Conservation (phyloP, 2,329 filamentous ascomycete genomes). For the Alternaria metachromatica region DNA sequence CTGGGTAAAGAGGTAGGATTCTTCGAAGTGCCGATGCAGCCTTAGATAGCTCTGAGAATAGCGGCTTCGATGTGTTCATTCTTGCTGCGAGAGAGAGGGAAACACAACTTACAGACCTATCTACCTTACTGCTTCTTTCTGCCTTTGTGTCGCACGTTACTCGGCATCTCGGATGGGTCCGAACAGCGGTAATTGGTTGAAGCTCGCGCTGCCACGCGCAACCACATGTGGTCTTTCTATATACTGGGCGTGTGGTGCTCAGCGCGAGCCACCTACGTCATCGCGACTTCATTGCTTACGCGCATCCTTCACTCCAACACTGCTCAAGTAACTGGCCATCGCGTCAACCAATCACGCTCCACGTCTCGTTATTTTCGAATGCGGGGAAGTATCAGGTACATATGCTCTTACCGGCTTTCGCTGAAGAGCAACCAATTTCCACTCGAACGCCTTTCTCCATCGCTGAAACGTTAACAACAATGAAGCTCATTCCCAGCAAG, state of each 20-base stretch:
- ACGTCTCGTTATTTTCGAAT: not conserved
- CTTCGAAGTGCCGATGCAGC: not conserved
- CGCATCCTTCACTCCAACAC: not conserved
- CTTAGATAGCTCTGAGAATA: not conserved
- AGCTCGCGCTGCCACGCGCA: too few relatives aligned
- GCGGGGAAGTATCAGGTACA: not conserved
- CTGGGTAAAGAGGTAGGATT: not conserved
- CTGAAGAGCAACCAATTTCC: not conserved
- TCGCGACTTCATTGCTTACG: not conserved
- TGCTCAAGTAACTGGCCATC: not conserved
- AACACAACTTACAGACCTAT: too few relatives aligned
- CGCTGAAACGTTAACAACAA: rapidly evolving
- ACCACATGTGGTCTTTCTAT: too few relatives aligned
- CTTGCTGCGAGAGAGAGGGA: not conserved
- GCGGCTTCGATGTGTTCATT: not conserved
- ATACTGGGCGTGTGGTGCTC: not conserved
- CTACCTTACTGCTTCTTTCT: too few relatives aligned
- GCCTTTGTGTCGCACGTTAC: too few relatives aligned
- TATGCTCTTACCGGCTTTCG: not conserved
- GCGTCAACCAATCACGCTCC: not conserved
- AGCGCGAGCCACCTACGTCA: not conserved
- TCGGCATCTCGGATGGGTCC: too few relatives aligned
- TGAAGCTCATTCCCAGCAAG: not conserved
- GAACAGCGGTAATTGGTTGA: too few relatives aligned
- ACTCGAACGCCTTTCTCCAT: not conserved